Conservation (phyloP, 257 asterid genomes). For the Nicotiana sylvestris region DNA sequence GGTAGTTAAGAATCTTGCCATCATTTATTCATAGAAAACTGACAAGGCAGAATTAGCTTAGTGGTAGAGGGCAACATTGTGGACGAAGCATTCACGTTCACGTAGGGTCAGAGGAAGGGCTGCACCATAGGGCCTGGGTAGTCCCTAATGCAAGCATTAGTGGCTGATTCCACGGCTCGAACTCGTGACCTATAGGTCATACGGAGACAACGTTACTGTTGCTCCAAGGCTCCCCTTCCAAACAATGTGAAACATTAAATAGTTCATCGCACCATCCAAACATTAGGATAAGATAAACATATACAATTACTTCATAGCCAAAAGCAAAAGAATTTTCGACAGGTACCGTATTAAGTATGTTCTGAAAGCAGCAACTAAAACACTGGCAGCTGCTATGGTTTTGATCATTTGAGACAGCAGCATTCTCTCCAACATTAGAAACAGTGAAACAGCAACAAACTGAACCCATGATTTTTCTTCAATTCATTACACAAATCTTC, state of each 20-base stretch:
- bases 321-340: not conserved
- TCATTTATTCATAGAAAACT: not conserved
- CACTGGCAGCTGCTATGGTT: slow-evolving; percentile 17
- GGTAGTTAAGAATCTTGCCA: not conserved
- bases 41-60: not conserved
- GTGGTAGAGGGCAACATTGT: not conserved
- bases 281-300: not conserved
- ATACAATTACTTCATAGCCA: not conserved
- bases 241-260: not conserved
- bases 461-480: slow-evolving; percentile 40
- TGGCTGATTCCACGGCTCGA: too few species aligned
- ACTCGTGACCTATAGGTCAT: too few species aligned
- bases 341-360: slow-evolving; percentile 35
- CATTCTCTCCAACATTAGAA: slow-evolving; percentile 11
- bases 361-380: slow-evolving; percentile 28
- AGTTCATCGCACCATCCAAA: not conserved
- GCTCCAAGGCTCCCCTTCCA: too few species aligned
- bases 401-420: slow-evolving; percentile 10
- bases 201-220: too few species aligned
- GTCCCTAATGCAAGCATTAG: too few species aligned
- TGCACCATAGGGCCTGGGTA: too few species aligned
- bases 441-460: slow-evolving; percentile 38
- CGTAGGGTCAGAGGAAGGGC: too few species aligned
- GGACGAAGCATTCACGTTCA: too few species aligned
- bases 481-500: slow-evolving; percentile 12